phyloP scores from a whole-genome alignment of 2,329 filamentous ascomycete species.

The Cladosporium oxysporum region DNA sequence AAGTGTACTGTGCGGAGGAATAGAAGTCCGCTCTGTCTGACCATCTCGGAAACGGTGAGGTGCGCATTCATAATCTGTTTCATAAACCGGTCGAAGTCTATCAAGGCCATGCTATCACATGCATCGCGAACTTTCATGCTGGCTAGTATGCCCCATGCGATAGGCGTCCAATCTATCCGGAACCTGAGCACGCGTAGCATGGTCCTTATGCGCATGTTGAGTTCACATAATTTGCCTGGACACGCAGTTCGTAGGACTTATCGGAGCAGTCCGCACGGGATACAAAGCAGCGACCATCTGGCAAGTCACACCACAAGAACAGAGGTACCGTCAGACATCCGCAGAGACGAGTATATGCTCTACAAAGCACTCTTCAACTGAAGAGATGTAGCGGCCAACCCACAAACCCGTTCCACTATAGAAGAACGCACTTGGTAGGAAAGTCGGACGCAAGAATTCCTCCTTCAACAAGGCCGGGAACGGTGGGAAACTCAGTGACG shows the following conservation, averaged over 20 bases:
- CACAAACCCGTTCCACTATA: conserved; percentile 46
- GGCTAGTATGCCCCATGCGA: not conserved
- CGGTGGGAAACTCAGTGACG: conserved; percentile 42
- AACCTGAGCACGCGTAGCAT: not conserved
- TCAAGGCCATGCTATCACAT: not conserved
- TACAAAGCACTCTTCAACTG: conserved; percentile 5
- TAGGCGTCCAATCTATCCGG: not conserved
- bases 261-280: not conserved
- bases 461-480: conserved; percentile 45
- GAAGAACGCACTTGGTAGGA: conserved; percentile 44
- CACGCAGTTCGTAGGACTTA: not conserved
- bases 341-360: not conserved
- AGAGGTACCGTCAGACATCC: not conserved
- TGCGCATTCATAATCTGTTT: not conserved
- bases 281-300: not conserved
- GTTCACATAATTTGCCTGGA: not conserved
- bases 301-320: not conserved
- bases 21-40: not conserved
- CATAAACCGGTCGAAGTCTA: not conserved
- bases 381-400: conserved; percentile 42
- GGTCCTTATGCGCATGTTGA: not conserved
- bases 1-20: not conserved
- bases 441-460: conserved; percentile 41
- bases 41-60: not conserved
- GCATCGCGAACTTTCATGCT: not conserved